Evolutionary conservation across 352 stramenopile species (phyloP), one percentile per base, ranked within the genome.

Genomic region (Globisporangium irregulare): DNA sequence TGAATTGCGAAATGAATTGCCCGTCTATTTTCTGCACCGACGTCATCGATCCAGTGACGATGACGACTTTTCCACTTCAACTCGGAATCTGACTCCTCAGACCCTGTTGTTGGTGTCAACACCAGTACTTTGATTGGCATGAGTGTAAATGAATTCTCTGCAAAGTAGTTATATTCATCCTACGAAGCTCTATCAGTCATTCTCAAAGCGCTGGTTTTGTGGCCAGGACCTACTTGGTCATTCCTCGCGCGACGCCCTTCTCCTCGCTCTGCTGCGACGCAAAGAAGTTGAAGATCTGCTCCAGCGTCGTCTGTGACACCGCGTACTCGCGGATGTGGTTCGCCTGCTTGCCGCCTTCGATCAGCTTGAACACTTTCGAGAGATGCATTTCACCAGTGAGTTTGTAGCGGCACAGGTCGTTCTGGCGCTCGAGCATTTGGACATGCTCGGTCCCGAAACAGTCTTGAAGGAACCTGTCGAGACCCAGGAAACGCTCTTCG

Each of bases 201-300:
- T 4, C 29, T 32, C 29, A 1, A 46, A 20, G 43, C 14, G 43
- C 43, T n/a, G 43, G 29, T 7, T 32, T 32, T 32, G 29, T 32
- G 29, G 29, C 3, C 18, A 18, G 43, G 14, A 8, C 15, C 50
- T 58, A 58, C 53, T 58, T 58, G 53, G 36, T 22, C 53, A 58
- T 58, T 14, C 80, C 80, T 15, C 80, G 77, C 34, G 82, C 82
- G 24, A 89, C 75, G 25, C 79, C 80, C 59, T 84, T 78, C 68
- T 91, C 82, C 55, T 91, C 79, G 50, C 69, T 78, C 67, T 97
- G 89, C 71, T 96, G 75, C 25, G 79, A 79, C 14, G 91, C 90
- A 62, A 97, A 97, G 36, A 76, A 77, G 71, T 98, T 97, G 78
- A 98, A 98, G 56, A 98, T 95, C 70, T 98, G 91, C 80, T 98